Conservation (phyloP, 2,329 filamentous ascomycete genomes). For the Scleromitrula shiraiana region DNA sequence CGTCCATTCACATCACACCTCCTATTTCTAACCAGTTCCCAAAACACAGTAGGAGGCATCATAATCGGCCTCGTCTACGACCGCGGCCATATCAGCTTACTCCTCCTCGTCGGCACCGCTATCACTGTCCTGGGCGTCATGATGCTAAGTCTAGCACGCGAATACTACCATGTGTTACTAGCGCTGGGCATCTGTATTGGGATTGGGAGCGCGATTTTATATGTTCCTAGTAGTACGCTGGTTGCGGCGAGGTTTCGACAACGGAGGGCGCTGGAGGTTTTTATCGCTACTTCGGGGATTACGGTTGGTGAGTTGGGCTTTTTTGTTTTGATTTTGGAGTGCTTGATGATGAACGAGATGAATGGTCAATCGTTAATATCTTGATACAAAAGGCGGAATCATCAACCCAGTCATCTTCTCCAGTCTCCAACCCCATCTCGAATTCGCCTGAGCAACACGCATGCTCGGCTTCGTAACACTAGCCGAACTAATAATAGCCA, state of each 20-base stretch:
- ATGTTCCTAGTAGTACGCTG: background rate
- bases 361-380: background rate
- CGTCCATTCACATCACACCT: background rate
- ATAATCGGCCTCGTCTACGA: background rate
- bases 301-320: background rate
- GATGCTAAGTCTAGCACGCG: background rate
- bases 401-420: background rate
- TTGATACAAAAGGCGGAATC: too few relatives aligned
- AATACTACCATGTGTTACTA: background rate
- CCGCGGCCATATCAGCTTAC: background rate
- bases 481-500: background rate
- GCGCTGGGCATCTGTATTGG: background rate
- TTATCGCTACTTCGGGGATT: background rate
- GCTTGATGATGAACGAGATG: background rate
- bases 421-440: background rate
- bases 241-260: background rate
- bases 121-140: background rate
- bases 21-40: background rate
- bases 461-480: background rate
- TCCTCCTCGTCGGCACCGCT: background rate
- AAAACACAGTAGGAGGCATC: background rate
- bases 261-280: background rate
- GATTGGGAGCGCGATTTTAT: background rate
- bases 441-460: background rate
- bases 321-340: background rate